A percentile compares a stretch with the other conserved stretches of the same genome.
These are phyloP conservation scores for Botrytis hyacinthi DNA, from an alignment of 2,329 filamentous ascomycete species.

Conservation along the genomic window DNA sequence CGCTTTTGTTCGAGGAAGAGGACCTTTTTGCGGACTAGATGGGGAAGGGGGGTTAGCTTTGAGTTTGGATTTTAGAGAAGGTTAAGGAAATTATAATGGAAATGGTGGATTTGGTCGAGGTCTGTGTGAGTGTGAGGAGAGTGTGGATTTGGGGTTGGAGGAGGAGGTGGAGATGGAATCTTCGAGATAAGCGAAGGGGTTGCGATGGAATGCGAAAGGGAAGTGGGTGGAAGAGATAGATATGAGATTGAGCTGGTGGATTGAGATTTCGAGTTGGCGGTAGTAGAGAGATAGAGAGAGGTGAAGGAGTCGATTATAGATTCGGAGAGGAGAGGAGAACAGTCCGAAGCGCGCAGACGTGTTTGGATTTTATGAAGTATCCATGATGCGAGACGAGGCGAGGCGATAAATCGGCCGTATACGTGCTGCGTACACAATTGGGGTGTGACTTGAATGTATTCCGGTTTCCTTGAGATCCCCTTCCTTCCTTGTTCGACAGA, in stretches of 20 bases:
- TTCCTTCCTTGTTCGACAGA: neutral
- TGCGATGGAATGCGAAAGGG: neutral
- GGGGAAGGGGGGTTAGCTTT: slow-evolving; percentile 13
- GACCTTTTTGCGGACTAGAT: slow-evolving; percentile 84
- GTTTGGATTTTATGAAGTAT: neutral
- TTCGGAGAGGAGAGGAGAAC: neutral
- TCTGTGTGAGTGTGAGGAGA: neutral
- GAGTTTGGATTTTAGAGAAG: neutral
- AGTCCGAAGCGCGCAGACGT: neutral
- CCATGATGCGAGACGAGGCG: neutral
- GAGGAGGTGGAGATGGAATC: neutral
- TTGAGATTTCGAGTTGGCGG: neutral
- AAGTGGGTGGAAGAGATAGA: neutral
- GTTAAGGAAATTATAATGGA: neutral
- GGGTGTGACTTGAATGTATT: neutral
- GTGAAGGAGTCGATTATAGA: neutral
- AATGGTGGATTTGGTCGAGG: neutral
- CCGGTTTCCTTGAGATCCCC: neutral
- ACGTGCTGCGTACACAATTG: neutral
- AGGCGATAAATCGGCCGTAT: neutral
- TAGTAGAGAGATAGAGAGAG: neutral
- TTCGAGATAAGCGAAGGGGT: neutral
- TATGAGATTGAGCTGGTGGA: neutral
- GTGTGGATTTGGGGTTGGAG: neutral
- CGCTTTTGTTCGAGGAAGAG: slow-evolving; percentile 93